These are phyloP conservation scores for Corchorus capsularis DNA, from an alignment of 345 rosid genomes.

Conservation along the genomic window DNA sequence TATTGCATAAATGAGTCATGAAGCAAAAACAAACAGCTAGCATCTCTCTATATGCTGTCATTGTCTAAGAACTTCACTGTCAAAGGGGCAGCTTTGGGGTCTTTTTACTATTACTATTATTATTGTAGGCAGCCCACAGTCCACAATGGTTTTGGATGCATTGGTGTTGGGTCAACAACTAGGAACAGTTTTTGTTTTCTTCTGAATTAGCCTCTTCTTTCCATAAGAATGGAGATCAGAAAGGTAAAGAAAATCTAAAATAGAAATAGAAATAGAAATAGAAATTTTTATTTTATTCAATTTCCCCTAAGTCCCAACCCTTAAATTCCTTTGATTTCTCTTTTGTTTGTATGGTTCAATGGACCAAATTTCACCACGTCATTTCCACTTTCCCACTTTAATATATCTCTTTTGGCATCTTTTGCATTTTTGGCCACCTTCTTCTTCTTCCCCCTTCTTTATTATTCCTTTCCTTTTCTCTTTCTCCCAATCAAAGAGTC, in stretches of 20 bases:
- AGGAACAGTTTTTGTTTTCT: constrained; percentile 24
- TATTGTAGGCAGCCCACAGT: constrained; percentile 3
- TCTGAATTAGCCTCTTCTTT: background rate
- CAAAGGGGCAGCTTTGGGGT: constrained; percentile 17
- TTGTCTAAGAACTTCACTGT: constrained; percentile 29
- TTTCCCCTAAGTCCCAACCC: background rate
- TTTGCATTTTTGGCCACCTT: background rate
- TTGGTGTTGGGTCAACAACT: constrained; percentile 30
- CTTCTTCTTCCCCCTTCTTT: background rate
- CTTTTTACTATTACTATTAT: background rate
- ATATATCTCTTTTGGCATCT: constrained; percentile 2
- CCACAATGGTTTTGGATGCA: constrained; percentile 30
- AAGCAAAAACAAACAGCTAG: background rate
- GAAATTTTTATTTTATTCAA: background rate
- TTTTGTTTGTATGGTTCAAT: background rate
- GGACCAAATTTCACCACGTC: constrained; percentile 27
- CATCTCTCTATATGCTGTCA: constrained; percentile 17
- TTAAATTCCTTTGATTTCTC: background rate
- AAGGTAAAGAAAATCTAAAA: too few relatives aligned
- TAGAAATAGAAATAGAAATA: too few relatives aligned
- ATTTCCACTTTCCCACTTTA: background rate
- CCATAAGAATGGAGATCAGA: background rate
- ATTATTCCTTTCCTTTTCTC: background rate
- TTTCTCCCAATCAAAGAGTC: background rate
- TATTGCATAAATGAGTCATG: background rate